phyloP scores from a whole-genome alignment of 2,329 filamentous ascomycete species.

The Fusarium guadeloupense region DNA sequence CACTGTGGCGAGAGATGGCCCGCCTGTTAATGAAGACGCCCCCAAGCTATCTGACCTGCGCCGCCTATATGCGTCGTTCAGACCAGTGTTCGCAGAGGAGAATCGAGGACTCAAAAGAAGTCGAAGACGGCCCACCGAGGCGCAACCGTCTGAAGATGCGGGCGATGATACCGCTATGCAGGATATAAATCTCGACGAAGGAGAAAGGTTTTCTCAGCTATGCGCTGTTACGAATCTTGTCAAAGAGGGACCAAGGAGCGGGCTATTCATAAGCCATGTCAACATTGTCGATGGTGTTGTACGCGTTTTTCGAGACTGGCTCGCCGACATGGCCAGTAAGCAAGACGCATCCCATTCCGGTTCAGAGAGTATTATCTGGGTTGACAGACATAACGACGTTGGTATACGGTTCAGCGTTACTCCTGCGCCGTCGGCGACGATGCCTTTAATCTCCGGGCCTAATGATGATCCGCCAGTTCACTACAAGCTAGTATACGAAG shows the following conservation, averaged over 20 bases:
- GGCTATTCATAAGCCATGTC: conserved; percentile 70
- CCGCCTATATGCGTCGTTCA: conserved; percentile 75
- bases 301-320: conserved; percentile 78
- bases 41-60: conserved; percentile 54
- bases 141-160: conserved; percentile 9
- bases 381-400: conserved; percentile 68
- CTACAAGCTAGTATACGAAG: conserved; percentile 77
- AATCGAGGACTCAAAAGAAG: conserved; percentile 51
- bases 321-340: conserved; percentile 55
- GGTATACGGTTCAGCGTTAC: conserved; percentile 74
- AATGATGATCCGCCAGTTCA: conserved; percentile 73
- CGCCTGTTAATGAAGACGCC: conserved; percentile 2
- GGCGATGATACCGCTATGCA: conserved; percentile 62
- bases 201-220: conserved; percentile 79
- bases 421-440: conserved; percentile 47
- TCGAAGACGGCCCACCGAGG: conserved; percentile 14
- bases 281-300: conserved; percentile 74
- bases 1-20: conserved; percentile 52
- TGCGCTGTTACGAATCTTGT: conserved; percentile 75
- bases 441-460: conserved; percentile 63
- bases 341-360: not conserved
- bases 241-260: conserved; percentile 67
- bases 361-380: conserved; percentile 68
- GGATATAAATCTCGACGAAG: conserved; percentile 71
- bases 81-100: conserved; percentile 67